These are phyloP conservation scores for Pichia inconspicua DNA, from an alignment of 1,139 yeast genomes.

Conservation along the genomic window DNA sequence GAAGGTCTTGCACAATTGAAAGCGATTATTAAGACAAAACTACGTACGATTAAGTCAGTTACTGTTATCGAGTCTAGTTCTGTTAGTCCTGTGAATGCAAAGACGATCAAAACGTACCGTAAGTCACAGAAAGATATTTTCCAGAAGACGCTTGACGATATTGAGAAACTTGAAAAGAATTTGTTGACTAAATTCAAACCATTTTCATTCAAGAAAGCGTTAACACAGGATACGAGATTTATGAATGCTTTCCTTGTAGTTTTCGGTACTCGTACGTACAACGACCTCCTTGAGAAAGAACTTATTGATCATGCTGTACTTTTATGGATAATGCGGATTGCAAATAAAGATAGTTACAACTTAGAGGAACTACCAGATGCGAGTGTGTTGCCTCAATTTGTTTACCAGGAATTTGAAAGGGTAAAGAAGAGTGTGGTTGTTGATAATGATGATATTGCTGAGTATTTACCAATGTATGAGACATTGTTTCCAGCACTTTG, in stretches of 20 bases:
- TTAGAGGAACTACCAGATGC: conserved; percentile 5
- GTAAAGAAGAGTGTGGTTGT: conserved; percentile 34
- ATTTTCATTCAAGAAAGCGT: conserved; percentile 47
- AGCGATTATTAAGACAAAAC: conserved; percentile 43
- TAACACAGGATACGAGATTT: conserved; percentile 48
- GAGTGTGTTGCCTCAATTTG: conserved; percentile 43
- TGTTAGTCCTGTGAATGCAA: conserved; percentile 15
- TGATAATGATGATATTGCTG: conserved; percentile 41
- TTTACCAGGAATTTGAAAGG: conserved; percentile 36
- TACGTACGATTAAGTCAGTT: conserved; percentile 30
- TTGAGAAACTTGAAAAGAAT: conserved; percentile 45
- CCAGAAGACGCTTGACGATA: conserved; percentile 37
- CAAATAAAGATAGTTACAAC: conserved; percentile 37
- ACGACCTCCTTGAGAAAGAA: conserved; percentile 39
- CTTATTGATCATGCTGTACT: conserved; percentile 55
- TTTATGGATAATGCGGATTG: conserved; percentile 54
- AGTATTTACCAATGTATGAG: conserved; percentile 47
- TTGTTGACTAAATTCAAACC: conserved; percentile 39
- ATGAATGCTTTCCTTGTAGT: conserved; percentile 47
- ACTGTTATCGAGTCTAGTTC: conserved; percentile 7
- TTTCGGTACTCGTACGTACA: conserved; percentile 51
- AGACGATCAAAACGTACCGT: conserved; percentile 34
- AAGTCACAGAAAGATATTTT: conserved; percentile 42
- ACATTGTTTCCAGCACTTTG: conserved; percentile 47
- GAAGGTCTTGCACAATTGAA: conserved; percentile 54